Percentiles rank a stretch among this genome's conserved stretches.
Conservation (phyloP, 2,329 filamentous ascomycete genomes). For the Diaporthe sp. region DNA sequence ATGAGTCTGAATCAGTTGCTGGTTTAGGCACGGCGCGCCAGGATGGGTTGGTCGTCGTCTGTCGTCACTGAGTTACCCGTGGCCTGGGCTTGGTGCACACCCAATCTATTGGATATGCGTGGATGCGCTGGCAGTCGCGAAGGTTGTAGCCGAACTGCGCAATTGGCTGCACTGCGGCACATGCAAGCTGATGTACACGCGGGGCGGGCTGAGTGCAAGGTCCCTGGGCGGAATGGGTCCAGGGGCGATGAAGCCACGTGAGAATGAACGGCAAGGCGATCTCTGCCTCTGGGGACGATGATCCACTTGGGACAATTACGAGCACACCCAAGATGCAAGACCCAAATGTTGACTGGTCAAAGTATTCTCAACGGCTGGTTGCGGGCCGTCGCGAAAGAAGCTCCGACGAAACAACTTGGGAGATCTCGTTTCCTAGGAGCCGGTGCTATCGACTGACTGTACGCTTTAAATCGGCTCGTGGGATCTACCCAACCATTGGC, state of each 20-base stretch:
- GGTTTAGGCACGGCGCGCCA: slow-evolving; percentile 58
- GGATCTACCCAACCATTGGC: slow-evolving; percentile 55
- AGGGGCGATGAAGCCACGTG: slow-evolving; percentile 56
- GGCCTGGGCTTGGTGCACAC: slow-evolving; percentile 57
- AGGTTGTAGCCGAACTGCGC: slow-evolving; percentile 63
- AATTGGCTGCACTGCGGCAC: slow-evolving; percentile 66
- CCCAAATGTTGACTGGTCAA: slow-evolving; percentile 28
- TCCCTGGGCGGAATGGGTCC: slow-evolving; percentile 44
- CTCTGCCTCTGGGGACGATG: slow-evolving; percentile 27
- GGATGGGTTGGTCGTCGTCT: slow-evolving; percentile 40
- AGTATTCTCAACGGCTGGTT: slow-evolving; percentile 42
- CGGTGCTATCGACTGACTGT: slow-evolving; percentile 43
- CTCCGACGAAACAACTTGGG: slow-evolving; percentile 47
- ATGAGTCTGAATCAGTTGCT: slow-evolving; percentile 48
- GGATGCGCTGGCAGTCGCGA: slow-evolving; percentile 70
- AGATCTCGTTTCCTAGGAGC: slow-evolving; percentile 42
- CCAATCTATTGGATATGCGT: slow-evolving; percentile 69
- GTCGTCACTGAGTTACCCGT: slow-evolving; percentile 57
- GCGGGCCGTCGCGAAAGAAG: slow-evolving; percentile 43
- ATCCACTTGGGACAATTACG: slow-evolving; percentile 19
- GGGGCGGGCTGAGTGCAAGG: slow-evolving; percentile 46
- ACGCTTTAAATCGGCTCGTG: slow-evolving; percentile 42
- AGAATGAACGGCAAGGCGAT: slow-evolving; percentile 40
- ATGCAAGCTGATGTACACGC: slow-evolving; percentile 67
- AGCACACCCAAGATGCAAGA: background rate